phyloP scores from a whole-genome alignment of 768 basidiomycete species.

The Harrya chromipes region DNA sequence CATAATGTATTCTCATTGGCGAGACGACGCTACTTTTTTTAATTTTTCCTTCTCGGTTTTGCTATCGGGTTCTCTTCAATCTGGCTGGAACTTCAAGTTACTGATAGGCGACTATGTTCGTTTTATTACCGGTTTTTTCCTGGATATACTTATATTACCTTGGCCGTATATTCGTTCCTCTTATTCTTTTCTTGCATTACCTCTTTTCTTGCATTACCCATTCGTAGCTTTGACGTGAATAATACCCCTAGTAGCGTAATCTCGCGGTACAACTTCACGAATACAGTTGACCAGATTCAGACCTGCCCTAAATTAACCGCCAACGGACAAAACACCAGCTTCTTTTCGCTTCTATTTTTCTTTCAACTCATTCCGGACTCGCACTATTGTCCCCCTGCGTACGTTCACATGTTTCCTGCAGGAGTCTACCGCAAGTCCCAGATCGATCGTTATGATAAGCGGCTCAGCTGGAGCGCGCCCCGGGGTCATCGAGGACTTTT shows the following conservation, averaged over 20 bases:
- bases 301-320: constrained; percentile 22
- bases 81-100: no score
- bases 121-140: constrained; percentile 26
- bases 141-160: constrained; percentile 9
- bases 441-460: constrained; percentile 16
- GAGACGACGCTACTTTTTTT: not conserved
- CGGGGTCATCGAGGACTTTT: constrained; percentile 5
- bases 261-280: no score
- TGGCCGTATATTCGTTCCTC: not conserved
- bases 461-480: constrained; percentile 30
- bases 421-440: constrained; percentile 37
- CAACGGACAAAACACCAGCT: accelerated
- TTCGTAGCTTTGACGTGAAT: not conserved
- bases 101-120: constrained; percentile 11
- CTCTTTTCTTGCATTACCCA: not conserved
- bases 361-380: constrained; percentile 32
- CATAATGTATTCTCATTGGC: constrained; percentile 9
- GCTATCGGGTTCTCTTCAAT: not conserved
- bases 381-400: constrained; percentile 39
- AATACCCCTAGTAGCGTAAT: not conserved
- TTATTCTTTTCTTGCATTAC: not conserved
- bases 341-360: not conserved
- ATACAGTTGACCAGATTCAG: no score
- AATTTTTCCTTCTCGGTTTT: not conserved
- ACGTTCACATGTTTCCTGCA: constrained; percentile 15